phyloP scores from a whole-genome alignment of 495 filamentous ascomycete genomes.

The Pyrenula massariospora region DNA sequence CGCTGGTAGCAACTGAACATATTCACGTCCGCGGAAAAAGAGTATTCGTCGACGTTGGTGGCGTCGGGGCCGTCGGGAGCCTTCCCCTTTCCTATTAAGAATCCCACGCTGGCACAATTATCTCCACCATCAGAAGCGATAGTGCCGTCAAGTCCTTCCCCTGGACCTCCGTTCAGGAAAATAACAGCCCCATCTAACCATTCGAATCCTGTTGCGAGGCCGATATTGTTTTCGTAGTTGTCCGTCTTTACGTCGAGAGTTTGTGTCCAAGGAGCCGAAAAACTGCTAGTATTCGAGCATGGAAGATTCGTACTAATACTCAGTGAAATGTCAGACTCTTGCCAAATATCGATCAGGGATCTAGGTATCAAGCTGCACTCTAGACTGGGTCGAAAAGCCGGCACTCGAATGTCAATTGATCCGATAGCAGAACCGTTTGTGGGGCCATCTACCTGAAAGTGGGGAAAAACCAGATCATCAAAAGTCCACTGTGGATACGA shows the following conservation, averaged over 20 bases:
- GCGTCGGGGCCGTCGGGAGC: not conserved
- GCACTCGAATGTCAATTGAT: not conserved
- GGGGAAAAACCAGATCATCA: constrained; percentile 5
- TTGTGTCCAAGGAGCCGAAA: too few species aligned
- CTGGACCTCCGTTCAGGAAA: too few species aligned
- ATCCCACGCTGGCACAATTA: not conserved
- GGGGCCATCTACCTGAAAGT: not conserved
- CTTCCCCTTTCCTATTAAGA: not conserved
- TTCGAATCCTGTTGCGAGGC: too few species aligned
- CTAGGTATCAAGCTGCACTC: not conserved
- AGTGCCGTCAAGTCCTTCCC: too few species aligned
- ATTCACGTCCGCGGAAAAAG: not conserved
- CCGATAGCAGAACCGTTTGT: not conserved
- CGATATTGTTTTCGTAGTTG: too few species aligned
- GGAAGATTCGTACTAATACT: not conserved
- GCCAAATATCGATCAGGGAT: not conserved
- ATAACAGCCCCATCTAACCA: too few species aligned
- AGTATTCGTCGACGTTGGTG: not conserved
- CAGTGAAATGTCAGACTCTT: not conserved
- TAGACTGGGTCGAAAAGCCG: constrained; percentile 3
- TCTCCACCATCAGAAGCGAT: not conserved
- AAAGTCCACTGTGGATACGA: constrained; percentile 12
- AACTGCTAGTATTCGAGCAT: not conserved
- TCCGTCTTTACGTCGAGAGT: too few species aligned
- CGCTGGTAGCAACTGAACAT: not conserved